phyloP scores from a whole-genome alignment of 164 flowering plant genomes.

The Tetracentron sinense region DNA sequence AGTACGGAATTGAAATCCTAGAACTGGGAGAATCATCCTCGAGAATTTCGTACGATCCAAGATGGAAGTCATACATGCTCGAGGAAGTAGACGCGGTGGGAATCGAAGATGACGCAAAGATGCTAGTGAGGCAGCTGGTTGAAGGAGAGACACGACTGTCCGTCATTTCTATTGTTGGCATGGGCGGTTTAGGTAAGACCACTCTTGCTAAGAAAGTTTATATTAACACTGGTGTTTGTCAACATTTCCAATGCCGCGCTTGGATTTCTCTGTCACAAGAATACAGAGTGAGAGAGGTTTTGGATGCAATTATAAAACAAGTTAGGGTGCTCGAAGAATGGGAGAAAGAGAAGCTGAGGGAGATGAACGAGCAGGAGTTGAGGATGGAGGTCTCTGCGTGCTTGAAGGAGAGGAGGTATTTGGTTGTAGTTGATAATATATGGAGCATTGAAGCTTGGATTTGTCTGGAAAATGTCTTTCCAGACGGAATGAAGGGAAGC shows the following conservation, averaged over 20 bases:
- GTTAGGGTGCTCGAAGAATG: background rate
- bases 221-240: background rate
- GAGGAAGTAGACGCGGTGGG: background rate
- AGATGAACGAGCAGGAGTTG: background rate
- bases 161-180: background rate
- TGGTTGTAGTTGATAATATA: background rate
- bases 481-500: background rate
- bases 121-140: background rate
- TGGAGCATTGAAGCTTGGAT: background rate
- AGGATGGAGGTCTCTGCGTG: background rate
- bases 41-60: background rate
- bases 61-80: background rate
- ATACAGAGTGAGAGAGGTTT: background rate
- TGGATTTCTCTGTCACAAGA: background rate
- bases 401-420: background rate
- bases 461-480: background rate
- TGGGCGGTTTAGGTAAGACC: background rate
- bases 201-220: background rate
- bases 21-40: background rate
- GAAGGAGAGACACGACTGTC: background rate
- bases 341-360: background rate
- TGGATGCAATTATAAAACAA: background rate
- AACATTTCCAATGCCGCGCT: background rate
- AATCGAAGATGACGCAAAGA: background rate
- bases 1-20: background rate